Percentiles rank a stretch among this genome's conserved stretches.
phyloP scores from a whole-genome alignment of 225 moss, liverwort and hornwort genomes.

The Bryoerythrophyllum caledonicum region DNA sequence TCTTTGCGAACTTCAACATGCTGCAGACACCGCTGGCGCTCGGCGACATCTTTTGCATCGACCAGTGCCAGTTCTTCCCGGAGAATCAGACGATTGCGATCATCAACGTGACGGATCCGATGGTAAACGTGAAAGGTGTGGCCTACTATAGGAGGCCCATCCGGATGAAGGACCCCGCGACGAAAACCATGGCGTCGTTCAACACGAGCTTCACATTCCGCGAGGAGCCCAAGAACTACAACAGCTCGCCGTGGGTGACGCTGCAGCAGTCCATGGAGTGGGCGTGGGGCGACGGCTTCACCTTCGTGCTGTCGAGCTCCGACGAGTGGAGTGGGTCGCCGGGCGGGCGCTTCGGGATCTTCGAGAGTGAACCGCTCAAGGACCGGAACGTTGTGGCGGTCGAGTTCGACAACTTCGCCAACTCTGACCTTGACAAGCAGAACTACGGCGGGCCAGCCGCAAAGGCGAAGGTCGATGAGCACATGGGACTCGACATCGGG shows the following conservation, averaged over 20 bases:
- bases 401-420: conserved; percentile 20
- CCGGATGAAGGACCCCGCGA: conserved; percentile 25
- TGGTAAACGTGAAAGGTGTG: conserved; percentile 1
- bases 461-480: background rate
- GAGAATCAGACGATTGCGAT: conserved; percentile 20
- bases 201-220: conserved; percentile 27
- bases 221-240: conserved; percentile 3
- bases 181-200: conserved; percentile 22
- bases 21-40: background rate
- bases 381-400: conserved; percentile 16
- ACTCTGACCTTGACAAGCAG: background rate
- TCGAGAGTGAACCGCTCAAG: background rate
- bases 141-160: conserved; percentile 22
- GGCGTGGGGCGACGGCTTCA: conserved; percentile 12
- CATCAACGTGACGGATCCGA: conserved; percentile 2
- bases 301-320: conserved; percentile 16
- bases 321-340: background rate
- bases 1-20: conserved; percentile 3
- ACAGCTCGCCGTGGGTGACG: background rate
- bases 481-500: conserved; percentile 47
- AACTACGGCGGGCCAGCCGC: background rate
- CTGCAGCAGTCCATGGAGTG: background rate
- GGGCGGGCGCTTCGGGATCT: conserved; percentile 17
- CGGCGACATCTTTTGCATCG: background rate
- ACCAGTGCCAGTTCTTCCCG: background rate